phyloP scores from a whole-genome alignment of 129 eudicot species.

The Escallonia rubra region DNA sequence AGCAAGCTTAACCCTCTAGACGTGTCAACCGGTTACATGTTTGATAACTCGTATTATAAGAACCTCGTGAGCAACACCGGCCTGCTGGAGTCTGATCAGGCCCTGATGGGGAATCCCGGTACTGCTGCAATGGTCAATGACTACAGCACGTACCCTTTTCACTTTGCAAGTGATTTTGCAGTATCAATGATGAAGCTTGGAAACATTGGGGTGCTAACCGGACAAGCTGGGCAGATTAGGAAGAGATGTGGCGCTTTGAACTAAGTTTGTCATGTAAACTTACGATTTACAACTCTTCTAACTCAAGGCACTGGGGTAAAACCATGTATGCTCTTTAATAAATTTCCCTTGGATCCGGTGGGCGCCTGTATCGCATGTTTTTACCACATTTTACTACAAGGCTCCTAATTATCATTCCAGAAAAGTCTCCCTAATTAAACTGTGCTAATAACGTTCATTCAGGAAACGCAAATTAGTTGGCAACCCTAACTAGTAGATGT shows the following conservation, averaged over 20 bases:
- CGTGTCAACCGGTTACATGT: constrained; percentile 27
- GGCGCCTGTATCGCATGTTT: too few relatives aligned
- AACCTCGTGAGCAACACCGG: constrained; percentile 60
- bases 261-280: background rate
- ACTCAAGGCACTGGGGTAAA: background rate
- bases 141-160: constrained; percentile 42
- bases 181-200: constrained; percentile 69
- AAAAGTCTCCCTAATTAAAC: too few relatives aligned
- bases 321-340: background rate
- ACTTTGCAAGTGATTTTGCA: constrained; percentile 60
- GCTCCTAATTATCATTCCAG: too few relatives aligned
- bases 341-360: background rate
- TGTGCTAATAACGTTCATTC: too few relatives aligned
- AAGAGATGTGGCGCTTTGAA: constrained; percentile 57
- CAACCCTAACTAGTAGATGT: too few relatives aligned
- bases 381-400: too few relatives aligned
- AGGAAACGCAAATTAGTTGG: too few relatives aligned
- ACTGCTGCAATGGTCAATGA: constrained; percentile 54
- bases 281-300: too few relatives aligned
- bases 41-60: constrained; percentile 64
- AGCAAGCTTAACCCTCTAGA: constrained; percentile 53
- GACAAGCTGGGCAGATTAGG: constrained; percentile 61
- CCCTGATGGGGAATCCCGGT: constrained; percentile 40
- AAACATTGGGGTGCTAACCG: constrained; percentile 53
- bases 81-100: constrained; percentile 81